Evolutionary conservation across 257 asterid species (phyloP).

Genomic region (Solanum infundibuliforme): DNA sequence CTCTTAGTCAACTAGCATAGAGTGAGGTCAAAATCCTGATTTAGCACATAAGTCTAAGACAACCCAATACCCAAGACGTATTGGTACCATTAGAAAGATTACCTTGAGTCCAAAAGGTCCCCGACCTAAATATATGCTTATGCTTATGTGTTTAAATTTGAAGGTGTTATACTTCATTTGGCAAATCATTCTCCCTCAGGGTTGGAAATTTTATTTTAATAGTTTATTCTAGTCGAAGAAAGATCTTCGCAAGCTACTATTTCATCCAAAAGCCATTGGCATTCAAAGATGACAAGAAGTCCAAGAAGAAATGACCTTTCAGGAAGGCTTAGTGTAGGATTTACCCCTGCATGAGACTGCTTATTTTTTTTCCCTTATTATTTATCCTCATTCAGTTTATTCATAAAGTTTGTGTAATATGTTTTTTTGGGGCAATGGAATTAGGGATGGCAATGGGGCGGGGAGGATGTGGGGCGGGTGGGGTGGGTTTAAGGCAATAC

Average conservation of each 20-base stretch:
- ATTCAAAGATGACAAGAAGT: neutral
- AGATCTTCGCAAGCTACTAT: too few species aligned
- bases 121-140: neutral
- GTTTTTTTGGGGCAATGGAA: neutral
- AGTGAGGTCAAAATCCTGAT: neutral
- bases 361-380: neutral
- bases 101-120: neutral
- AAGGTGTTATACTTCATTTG: too few species aligned
- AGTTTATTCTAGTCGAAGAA: neutral
- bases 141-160: neutral
- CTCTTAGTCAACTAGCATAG: neutral
- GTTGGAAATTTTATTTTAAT: neutral
- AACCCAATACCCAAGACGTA: neutral
- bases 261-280: neutral
- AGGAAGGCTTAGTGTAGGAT: neutral
- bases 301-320: neutral
- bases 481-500: neutral
- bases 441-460: neutral
- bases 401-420: neutral
- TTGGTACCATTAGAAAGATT: neutral
- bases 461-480: too few species aligned
- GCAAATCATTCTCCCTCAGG: too few species aligned
- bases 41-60: neutral
- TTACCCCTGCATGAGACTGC: neutral
- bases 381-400: neutral